Percentiles rank a stretch among this genome's conserved stretches.
These are phyloP conservation scores for Suillus luteus DNA, from an alignment of 768 basidiomycete species.

Conservation along the genomic window DNA sequence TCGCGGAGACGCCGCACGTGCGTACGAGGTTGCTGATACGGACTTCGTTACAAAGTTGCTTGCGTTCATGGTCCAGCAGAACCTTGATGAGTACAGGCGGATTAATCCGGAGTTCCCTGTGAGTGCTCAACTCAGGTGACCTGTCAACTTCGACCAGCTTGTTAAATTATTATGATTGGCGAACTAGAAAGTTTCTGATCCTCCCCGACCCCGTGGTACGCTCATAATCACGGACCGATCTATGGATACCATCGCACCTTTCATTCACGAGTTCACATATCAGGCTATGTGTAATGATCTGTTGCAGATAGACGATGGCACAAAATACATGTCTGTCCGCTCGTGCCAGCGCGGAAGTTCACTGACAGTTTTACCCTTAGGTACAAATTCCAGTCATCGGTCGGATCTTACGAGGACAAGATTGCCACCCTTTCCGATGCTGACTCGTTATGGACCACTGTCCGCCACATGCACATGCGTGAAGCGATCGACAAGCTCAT, in stretches of 20 bases:
- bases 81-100: constrained; percentile 86
- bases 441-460: constrained; percentile 88
- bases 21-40: constrained; percentile 66
- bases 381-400: constrained; percentile 90
- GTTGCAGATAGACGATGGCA: constrained; percentile 84
- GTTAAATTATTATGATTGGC: constrained; percentile 5
- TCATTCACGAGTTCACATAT: constrained; percentile 97
- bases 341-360: constrained; percentile 12
- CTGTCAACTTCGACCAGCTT: constrained; percentile 1
- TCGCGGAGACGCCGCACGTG: constrained; percentile 66
- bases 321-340: constrained; percentile 77
- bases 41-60: constrained; percentile 82
- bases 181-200: constrained; percentile 53
- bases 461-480: constrained; percentile 98
- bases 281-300: constrained; percentile 99
- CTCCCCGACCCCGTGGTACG: constrained; percentile 70
- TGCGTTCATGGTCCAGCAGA: constrained; percentile 81
- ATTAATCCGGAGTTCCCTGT: constrained; percentile 87
- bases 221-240: constrained; percentile 94
- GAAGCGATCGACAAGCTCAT: constrained; percentile 98
- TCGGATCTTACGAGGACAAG: constrained; percentile 87
- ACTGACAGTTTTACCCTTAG: constrained; percentile 40
- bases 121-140: constrained; percentile 31
- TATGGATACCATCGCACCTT: constrained; percentile 89
- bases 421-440: constrained; percentile 81